A percentile compares a stretch with the other conserved stretches of the same genome.
These are phyloP conservation scores for Rhizophagus clarus DNA, from an alignment of 192 early-diverging fungal genomes.

Conservation along the genomic window DNA sequence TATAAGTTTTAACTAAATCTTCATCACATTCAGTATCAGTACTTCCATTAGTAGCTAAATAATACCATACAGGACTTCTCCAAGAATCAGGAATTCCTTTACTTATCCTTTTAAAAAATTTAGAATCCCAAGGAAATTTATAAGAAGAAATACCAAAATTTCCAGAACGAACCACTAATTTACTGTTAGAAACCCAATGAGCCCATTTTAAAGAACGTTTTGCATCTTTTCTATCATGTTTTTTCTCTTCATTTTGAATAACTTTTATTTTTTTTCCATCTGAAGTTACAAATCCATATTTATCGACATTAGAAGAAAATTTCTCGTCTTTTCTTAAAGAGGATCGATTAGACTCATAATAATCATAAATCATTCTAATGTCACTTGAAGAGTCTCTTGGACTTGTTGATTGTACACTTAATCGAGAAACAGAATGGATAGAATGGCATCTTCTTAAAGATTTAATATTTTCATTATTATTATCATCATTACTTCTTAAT, in stretches of 20 bases:
- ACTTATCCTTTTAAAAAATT: constrained; percentile 52
- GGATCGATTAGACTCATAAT: background rate
- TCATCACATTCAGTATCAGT: constrained; percentile 26
- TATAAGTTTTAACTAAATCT: constrained; percentile 25
- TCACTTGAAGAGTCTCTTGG: background rate
- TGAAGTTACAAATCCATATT: background rate
- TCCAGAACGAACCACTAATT: background rate
- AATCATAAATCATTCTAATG: constrained; percentile 9
- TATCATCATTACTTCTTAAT: no score
- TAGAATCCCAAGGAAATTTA: constrained; percentile 19
- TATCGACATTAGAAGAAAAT: background rate
- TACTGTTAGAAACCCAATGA: background rate
- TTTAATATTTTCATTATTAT: no score
- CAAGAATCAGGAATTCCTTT: constrained; percentile 63
- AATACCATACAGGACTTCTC: constrained; percentile 58
- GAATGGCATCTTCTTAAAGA: no score
- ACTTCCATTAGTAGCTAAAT: constrained; percentile 34
- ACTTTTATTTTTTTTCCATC: constrained; percentile 35
- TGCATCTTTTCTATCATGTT: constrained; percentile 35
- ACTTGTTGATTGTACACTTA: no score
- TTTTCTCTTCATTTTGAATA: background rate
- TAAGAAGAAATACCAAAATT: background rate
- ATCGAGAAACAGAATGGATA: no score
- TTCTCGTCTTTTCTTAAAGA: constrained; percentile 9
- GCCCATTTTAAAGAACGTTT: constrained; percentile 33